Evolutionary conservation across 2,329 filamentous ascomycete genomes (phyloP), one percentile per base, ranked within the genome.

Genomic region (Paecilomyces variotii): DNA sequence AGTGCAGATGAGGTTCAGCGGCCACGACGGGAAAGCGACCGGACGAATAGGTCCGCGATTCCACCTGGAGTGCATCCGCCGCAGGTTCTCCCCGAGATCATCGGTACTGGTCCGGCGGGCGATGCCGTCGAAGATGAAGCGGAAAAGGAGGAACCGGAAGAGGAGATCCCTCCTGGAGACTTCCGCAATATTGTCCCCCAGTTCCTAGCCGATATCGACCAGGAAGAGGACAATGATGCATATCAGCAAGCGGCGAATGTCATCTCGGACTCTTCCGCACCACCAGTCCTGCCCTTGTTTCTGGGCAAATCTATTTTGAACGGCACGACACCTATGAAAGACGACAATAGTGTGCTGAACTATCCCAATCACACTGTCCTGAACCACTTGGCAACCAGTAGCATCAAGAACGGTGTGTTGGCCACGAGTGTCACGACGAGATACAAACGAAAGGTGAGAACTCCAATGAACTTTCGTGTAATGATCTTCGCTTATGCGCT

Each of bases 351-450:
- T 76, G 94, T 99, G 61, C 79, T 99, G 63, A 94, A 91, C 65
- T 93, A 97, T 83, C 94, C 94, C 12, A 99, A 97, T 68, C 93
- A 99, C 70, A 97, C 94, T 0, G 91, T 97, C 32, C 79, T 99
- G 62, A 99, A 99, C 66, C 94, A 99, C 74, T 79, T 99, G 65
- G 93, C 93, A 54, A 99, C 94, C 2, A 97, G 93, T 75, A 97
- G 92, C 74, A 99, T 99, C 75, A 97, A 96, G 79, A 91, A 96
- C 65, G 92, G 93, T 62, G 90, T 97, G 27, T 81, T 99, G 63
- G 94, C 94, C 34, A 95, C 96, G 4, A 97, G 92, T 69, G 93
- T 91, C 12, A 99, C 94, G 4, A 99, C 94, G n/a, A 84, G 94
- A 73, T 99, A 97, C 74, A 95, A 91, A 78, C 88, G 90, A 76